Percentiles rank a stretch among this genome's conserved stretches.
These are phyloP conservation scores for Steccherinum ochraceum DNA, from an alignment of 768 basidiomycete genomes.

Conservation along the genomic window DNA sequence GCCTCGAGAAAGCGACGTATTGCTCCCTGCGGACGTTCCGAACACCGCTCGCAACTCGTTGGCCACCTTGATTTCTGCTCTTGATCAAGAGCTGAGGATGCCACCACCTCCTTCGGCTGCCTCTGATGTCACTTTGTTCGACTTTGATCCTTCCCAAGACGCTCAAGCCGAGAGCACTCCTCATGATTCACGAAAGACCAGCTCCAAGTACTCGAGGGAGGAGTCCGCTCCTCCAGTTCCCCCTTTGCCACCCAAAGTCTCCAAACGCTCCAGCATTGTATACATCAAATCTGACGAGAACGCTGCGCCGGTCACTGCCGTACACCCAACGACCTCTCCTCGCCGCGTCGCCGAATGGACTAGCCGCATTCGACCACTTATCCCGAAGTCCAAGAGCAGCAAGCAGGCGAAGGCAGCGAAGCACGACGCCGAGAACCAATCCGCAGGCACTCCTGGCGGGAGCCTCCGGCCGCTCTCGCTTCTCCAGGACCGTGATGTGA, in stretches of 20 bases:
- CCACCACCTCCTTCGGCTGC: conserved; percentile 44
- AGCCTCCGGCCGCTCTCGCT: conserved; percentile 59
- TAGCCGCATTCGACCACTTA: conserved; percentile 43
- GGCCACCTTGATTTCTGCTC: conserved; percentile 31
- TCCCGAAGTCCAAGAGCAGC: conserved; percentile 48
- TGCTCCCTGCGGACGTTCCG: conserved; percentile 43
- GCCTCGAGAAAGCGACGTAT: conserved; percentile 8
- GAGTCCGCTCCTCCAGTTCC: conserved; percentile 20
- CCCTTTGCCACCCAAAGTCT: conserved; percentile 13
- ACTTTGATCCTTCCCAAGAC: conserved; percentile 24
- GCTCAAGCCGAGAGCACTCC: conserved; percentile 58
- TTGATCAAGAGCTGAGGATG: conserved; percentile 22
- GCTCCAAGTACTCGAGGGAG: conserved; percentile 16
- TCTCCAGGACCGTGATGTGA: conserved; percentile 50
- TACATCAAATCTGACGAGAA: conserved; percentile 58
- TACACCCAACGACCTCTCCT: conserved; percentile 3
- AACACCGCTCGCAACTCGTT: conserved; percentile 49
- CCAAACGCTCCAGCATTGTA: conserved; percentile 53
- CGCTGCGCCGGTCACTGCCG: conserved; percentile 7
- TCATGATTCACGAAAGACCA: conserved; percentile 36
- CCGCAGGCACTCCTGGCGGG: conserved; percentile 23
- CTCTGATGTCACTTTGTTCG: conserved; percentile 58
- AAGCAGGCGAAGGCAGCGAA: conserved; percentile 38
- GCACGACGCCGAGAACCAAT: conserved; percentile 1
- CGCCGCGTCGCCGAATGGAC: conserved; percentile 15